These are phyloP conservation scores for Fusarium lateritium DNA, from an alignment of 2,329 filamentous ascomycete genomes.

Conservation along the genomic window DNA sequence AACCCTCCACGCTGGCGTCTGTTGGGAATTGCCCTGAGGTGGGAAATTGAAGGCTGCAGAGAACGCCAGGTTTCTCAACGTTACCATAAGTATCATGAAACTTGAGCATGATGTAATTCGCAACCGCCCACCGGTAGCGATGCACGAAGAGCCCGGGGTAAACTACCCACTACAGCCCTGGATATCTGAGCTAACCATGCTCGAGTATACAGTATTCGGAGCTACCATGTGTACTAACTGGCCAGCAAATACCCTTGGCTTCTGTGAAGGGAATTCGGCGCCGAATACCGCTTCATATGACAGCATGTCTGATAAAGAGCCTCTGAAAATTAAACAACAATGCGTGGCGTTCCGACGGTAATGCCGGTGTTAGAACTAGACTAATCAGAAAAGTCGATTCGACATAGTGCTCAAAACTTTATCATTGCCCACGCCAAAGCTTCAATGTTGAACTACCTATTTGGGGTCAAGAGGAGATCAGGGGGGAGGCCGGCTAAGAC, in stretches of 20 bases:
- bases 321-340: constrained; percentile 10
- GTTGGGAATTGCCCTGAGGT: constrained; percentile 27
- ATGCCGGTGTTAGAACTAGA: constrained; percentile 3
- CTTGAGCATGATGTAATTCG: constrained; percentile 27
- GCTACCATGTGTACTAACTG: not conserved
- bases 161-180: constrained; percentile 2
- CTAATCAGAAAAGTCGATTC: constrained; percentile 10
- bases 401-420: constrained; percentile 19
- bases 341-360: constrained; percentile 10
- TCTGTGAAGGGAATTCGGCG: not conserved
- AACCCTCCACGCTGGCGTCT: constrained; percentile 33
- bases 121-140: constrained; percentile 5
- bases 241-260: not conserved
- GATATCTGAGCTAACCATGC: not conserved
- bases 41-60: constrained; percentile 5
- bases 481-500: constrained; percentile 35
- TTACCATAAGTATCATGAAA: constrained; percentile 36
- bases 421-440: constrained; percentile 14
- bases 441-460: constrained; percentile 31
- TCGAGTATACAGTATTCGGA: constrained; percentile 15
- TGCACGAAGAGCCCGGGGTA: constrained; percentile 8
- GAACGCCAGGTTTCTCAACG: constrained; percentile 30
- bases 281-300: constrained; percentile 8
- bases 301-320: not conserved
- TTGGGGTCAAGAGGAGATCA: constrained; percentile 27